Percentiles rank a stretch among this genome's conserved stretches.
Evolutionary conservation across 176 grass and related monocot species (phyloP).

Genomic region (Triticum monococcum): DNA sequence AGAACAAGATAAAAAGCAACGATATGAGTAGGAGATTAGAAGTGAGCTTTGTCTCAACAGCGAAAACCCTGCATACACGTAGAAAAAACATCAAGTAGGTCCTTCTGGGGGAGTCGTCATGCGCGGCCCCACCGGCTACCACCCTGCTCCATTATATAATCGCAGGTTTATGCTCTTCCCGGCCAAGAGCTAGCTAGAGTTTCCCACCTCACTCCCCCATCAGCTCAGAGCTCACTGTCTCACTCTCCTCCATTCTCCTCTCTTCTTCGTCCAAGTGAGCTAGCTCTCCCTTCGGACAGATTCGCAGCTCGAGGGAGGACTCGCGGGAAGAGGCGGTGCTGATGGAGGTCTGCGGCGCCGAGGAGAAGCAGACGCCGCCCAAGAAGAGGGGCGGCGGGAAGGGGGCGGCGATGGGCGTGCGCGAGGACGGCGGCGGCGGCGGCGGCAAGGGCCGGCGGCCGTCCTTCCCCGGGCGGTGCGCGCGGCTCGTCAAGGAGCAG

Average conservation of each 20-base stretch:
- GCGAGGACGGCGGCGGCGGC: not conserved
- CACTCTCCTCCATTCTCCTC: not conserved
- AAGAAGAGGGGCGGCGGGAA: constrained; percentile 51
- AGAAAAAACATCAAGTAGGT: constrained; percentile 34
- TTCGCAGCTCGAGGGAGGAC: not conserved
- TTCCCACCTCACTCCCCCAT: not conserved
- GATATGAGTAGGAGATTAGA: not conserved
- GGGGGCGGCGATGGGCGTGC: not conserved
- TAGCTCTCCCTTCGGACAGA: not conserved
- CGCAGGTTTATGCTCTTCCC: not conserved
- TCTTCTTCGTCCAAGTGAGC: not conserved
- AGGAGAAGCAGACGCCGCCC: constrained; percentile 56
- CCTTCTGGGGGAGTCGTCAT: constrained; percentile 1
- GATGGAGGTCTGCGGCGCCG: constrained; percentile 60
- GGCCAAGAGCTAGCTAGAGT: not conserved
- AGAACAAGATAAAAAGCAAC: constrained; percentile 6
- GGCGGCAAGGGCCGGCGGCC: constrained; percentile 30
- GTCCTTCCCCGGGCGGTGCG: constrained; percentile 78
- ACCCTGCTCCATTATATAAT: constrained; percentile 39
- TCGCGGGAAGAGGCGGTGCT: too few relatives aligned
- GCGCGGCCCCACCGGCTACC: not conserved
- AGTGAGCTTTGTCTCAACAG: constrained; percentile 34
- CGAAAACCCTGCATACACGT: constrained; percentile 31
- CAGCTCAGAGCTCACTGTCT: not conserved
- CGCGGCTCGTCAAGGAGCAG: constrained; percentile 86